phyloP scores from a whole-genome alignment of 805 yeast genomes.

The Torulaspora maleeae region DNA sequence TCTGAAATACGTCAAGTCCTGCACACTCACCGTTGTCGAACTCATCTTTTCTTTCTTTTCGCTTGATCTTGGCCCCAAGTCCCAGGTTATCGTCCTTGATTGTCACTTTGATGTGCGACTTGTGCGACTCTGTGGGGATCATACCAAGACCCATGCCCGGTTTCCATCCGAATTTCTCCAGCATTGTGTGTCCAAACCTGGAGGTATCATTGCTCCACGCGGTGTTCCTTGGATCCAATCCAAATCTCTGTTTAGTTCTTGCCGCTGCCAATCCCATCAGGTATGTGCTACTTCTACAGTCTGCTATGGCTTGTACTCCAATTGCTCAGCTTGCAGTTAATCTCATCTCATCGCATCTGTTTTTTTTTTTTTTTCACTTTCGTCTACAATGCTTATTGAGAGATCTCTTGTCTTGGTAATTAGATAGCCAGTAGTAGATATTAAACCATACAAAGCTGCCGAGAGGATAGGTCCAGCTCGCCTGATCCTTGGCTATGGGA shows the following conservation, averaged over 20 bases:
- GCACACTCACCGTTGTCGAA: constrained; percentile 79
- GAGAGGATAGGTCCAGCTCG: too few species aligned
- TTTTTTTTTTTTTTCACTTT: constrained; percentile 3
- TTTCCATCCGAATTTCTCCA: constrained; percentile 82
- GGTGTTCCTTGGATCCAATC: constrained; percentile 89
- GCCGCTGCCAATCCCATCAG: constrained; percentile 79
- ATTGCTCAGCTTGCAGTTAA: background rate
- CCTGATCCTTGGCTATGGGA: too few species aligned
- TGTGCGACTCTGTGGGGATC: constrained; percentile 44
- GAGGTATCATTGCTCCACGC: constrained; percentile 84
- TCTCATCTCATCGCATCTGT: constrained; percentile 18
- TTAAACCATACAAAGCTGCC: background rate
- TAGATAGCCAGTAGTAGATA: background rate
- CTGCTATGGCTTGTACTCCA: background rate
- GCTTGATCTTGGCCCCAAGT: constrained; percentile 75
- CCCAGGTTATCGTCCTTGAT: constrained; percentile 82
- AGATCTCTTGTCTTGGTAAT: background rate
- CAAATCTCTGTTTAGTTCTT: constrained; percentile 76
- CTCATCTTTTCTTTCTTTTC: constrained; percentile 55
- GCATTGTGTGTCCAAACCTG: constrained; percentile 83
- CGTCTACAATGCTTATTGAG: constrained; percentile 1
- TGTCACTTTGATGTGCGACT: constrained; percentile 76
- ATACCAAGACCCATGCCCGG: constrained; percentile 88
- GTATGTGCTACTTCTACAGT: background rate
- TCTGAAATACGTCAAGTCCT: constrained; percentile 89